A percentile compares a stretch with the other conserved stretches of the same genome.
Evolutionary conservation across 2,329 filamentous ascomycete species (phyloP).

Genomic region (Teratosphaeria pseudoeucalypti): DNA sequence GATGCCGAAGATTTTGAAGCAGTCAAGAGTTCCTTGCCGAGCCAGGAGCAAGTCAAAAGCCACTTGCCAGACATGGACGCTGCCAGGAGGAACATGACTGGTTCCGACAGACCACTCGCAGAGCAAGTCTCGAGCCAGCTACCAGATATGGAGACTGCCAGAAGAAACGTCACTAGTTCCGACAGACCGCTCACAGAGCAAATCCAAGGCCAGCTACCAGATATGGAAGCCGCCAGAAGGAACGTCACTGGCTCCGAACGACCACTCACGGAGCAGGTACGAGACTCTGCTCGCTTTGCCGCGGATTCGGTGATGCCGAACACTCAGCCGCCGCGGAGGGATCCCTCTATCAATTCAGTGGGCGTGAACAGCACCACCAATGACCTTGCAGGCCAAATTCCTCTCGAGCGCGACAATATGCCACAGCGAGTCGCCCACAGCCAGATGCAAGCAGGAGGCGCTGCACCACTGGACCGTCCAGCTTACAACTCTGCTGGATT

Average conservation of each 20-base stretch:
- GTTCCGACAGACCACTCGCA: neutral
- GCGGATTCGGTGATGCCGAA: neutral
- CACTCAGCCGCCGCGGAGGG: neutral
- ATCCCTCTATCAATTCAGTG: constrained; percentile 18
- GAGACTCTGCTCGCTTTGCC: neutral
- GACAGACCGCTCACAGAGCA: neutral
- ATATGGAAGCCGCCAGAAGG: neutral
- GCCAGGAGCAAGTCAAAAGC: neutral
- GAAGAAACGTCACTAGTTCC: neutral
- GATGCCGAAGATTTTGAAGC: neutral
- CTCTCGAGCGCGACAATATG: constrained; percentile 41
- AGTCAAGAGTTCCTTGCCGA: neutral
- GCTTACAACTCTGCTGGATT: neutral
- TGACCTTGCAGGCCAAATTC: constrained; percentile 35
- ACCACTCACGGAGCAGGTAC: neutral
- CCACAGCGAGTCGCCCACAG: constrained; percentile 27
- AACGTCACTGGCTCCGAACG: neutral
- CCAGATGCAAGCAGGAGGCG: constrained; percentile 28
- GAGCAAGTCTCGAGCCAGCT: neutral
- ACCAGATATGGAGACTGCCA: neutral
- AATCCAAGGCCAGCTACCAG: neutral
- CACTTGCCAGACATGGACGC: neutral
- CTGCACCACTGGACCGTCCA: constrained; percentile 7
- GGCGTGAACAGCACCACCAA: constrained; percentile 37
- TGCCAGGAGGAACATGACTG: neutral